These are phyloP conservation scores for Alternaria brassicae DNA, from an alignment of 2,329 filamentous ascomycete species.

Conservation along the genomic window DNA sequence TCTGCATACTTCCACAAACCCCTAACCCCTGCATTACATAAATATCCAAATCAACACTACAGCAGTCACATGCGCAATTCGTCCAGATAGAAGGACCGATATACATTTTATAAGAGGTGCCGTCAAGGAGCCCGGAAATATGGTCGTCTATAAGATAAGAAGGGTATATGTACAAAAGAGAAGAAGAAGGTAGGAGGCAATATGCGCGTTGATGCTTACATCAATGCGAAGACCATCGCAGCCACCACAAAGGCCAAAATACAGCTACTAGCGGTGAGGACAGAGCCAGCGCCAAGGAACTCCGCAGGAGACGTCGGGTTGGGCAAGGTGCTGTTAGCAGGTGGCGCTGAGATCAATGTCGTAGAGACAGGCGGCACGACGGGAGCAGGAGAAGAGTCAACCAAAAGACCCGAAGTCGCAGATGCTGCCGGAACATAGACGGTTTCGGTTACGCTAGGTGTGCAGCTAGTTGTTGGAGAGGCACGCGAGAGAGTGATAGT, in stretches of 20 bases:
- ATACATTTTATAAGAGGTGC: constrained; percentile 11
- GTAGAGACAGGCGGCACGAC: constrained; percentile 21
- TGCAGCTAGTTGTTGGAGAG: constrained; percentile 14
- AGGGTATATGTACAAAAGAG: constrained; percentile 13
- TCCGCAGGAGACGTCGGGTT: constrained; percentile 22
- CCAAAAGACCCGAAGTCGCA: constrained; percentile 3
- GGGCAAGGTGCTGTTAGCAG: constrained; percentile 33
- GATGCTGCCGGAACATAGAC: constrained; percentile 33
- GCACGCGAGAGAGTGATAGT: constrained; percentile 6
- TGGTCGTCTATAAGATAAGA: constrained; percentile 12
- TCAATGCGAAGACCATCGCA: constrained; percentile 27
- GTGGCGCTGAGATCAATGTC: constrained; percentile 23
- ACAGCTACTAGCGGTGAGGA: constrained; percentile 26
- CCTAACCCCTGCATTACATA: no score
- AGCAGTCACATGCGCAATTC: not conserved
- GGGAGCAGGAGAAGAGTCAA: constrained; percentile 11
- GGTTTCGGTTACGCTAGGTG: constrained; percentile 34
- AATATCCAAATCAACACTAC: not conserved
- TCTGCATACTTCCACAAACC: not conserved
- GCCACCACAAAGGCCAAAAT: constrained; percentile 29
- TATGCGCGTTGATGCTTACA: constrained; percentile 23
- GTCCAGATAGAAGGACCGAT: not conserved
- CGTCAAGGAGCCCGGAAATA: not conserved
- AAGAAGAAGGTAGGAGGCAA: constrained; percentile 18
- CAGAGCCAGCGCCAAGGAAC: constrained; percentile 32